Evolutionary conservation across 768 basidiomycete species (phyloP).

Genomic region (Clitopilus hobsonii): DNA sequence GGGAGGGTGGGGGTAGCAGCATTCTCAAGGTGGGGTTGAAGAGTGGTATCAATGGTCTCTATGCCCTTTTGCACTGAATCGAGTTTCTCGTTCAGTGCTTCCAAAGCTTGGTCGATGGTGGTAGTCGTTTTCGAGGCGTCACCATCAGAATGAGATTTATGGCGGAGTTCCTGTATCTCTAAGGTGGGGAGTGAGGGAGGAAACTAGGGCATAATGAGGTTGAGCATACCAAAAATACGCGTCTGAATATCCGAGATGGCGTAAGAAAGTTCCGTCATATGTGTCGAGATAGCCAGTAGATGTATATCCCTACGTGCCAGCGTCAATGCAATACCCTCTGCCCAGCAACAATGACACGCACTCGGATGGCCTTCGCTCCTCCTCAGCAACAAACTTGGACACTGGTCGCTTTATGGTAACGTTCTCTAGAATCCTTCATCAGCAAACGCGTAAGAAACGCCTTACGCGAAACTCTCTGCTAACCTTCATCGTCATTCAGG

Average conservation of each 20-base stretch:
- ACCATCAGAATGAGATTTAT: slow-evolving; percentile 68
- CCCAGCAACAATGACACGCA: slow-evolving; percentile 34
- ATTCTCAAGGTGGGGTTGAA: slow-evolving; percentile 54
- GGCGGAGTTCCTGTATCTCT: slow-evolving; percentile 93
- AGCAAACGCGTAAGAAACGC: slow-evolving; percentile 10
- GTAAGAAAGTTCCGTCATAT: slow-evolving; percentile 84
- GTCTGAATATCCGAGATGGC: slow-evolving; percentile 87
- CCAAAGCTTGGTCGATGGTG: slow-evolving; percentile 78
- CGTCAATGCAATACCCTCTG: slow-evolving; percentile 3
- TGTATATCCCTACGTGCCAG: slow-evolving; percentile 44
- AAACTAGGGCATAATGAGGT: background rate
- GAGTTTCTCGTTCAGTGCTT: slow-evolving; percentile 73
- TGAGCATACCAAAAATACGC: slow-evolving; percentile 74
- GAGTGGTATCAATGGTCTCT: slow-evolving; percentile 58
- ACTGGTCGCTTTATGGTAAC: slow-evolving; percentile 58
- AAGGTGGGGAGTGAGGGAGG: background rate
- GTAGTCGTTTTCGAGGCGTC: slow-evolving; percentile 56
- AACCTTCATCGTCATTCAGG: slow-evolving; percentile 60
- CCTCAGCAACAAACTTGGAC: slow-evolving; percentile 37
- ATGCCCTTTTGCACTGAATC: slow-evolving; percentile 71
- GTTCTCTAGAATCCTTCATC: slow-evolving; percentile 46
- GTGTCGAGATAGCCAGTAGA: slow-evolving; percentile 73
- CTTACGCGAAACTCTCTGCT: slow-evolving; percentile 12
- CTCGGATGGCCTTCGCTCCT: slow-evolving; percentile 64
- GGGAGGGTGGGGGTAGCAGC: slow-evolving; percentile 44